These are phyloP conservation scores for Phoma sp. DNA, from an alignment of 2,329 filamentous ascomycete species.

Conservation along the genomic window DNA sequence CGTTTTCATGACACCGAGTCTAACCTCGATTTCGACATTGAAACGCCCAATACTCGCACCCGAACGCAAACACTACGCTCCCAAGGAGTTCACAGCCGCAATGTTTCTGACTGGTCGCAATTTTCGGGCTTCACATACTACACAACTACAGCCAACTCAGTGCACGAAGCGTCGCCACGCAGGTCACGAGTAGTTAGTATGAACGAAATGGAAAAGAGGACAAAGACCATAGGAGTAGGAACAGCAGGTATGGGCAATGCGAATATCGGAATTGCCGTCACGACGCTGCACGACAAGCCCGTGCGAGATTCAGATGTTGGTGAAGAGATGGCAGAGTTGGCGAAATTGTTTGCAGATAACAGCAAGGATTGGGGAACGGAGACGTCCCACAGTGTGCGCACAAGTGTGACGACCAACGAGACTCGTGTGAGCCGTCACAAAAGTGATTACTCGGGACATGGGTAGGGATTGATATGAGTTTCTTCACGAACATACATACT, in stretches of 20 bases:
- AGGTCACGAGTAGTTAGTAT: background rate
- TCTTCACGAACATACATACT: too few species aligned
- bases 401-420: background rate
- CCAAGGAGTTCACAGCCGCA: conserved; percentile 18
- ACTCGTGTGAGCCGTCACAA: background rate
- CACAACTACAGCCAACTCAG: background rate
- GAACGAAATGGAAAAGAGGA: conserved; percentile 4
- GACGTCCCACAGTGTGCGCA: background rate
- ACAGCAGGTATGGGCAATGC: background rate
- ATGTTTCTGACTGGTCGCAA: conserved; percentile 29
- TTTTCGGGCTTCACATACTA: conserved; percentile 29
- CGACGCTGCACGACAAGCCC: background rate
- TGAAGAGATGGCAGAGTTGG: conserved; percentile 9
- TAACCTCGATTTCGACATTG: conserved; percentile 37
- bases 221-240: background rate
- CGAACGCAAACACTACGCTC: conserved; percentile 21
- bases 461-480: too few species aligned
- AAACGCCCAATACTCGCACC: conserved; percentile 20
- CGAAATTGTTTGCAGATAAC: conserved; percentile 2
- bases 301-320: background rate
- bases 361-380: background rate
- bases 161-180: background rate
- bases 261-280: conserved; percentile 1
- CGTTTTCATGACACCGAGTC: conserved; percentile 35
- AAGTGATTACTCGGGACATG: too few species aligned